These are phyloP conservation scores for Periconia sp. DNA, from an alignment of 2,329 filamentous ascomycete genomes.

Conservation along the genomic window DNA sequence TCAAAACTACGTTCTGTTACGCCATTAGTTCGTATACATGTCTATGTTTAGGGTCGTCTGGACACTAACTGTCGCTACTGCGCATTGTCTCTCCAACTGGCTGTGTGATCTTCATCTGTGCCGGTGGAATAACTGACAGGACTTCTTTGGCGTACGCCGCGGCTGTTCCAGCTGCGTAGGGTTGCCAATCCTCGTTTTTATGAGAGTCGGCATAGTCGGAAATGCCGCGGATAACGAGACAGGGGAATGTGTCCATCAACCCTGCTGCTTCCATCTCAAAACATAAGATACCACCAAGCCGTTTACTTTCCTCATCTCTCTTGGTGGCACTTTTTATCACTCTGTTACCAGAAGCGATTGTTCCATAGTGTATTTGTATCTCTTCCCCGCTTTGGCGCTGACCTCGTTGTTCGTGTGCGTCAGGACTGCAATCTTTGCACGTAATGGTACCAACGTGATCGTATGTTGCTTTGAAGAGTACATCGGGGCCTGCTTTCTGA, in stretches of 20 bases:
- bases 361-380: conserved; percentile 7
- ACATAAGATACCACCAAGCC: conserved; percentile 13
- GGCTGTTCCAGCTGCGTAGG: conserved; percentile 14
- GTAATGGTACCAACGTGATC: conserved; percentile 5
- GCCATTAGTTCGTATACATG: no score
- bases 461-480: conserved; percentile 14
- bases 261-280: conserved; percentile 14
- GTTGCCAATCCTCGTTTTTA: conserved; percentile 19
- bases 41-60: no score
- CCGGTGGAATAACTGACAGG: conserved; percentile 2
- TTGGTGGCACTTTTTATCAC: conserved; percentile 3
- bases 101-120: conserved; percentile 3
- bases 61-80: conserved; percentile 2
- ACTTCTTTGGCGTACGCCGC: conserved; percentile 18
- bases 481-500: conserved; percentile 6
- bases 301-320: conserved; percentile 3
- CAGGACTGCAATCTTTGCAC: conserved; percentile 7
- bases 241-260: conserved; percentile 23
- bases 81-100: conserved; percentile 4
- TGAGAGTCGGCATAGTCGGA: conserved; percentile 21
- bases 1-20: no score
- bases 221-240: conserved; percentile 19
- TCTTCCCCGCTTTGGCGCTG: neutral
- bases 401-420: neutral
- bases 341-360: conserved; percentile 5